A percentile compares a stretch with the other conserved stretches of the same genome.
These are phyloP conservation scores for Pulicaria dysenterica DNA, from an alignment of 129 eudicot species.

Conservation along the genomic window DNA sequence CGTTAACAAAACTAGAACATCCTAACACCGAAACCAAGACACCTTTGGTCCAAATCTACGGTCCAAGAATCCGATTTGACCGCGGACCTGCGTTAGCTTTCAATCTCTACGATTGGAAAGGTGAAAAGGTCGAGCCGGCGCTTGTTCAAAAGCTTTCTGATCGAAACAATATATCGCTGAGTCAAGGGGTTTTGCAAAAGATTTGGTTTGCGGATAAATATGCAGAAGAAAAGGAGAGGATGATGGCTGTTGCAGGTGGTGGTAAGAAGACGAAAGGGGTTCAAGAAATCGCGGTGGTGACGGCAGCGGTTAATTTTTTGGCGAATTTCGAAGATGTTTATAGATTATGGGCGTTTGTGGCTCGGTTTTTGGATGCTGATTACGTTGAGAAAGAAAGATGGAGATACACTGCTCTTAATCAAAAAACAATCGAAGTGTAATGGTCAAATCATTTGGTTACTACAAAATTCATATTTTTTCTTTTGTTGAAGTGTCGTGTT, in stretches of 20 bases:
- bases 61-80: slow-evolving; percentile 70
- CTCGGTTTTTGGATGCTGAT: slow-evolving; percentile 89
- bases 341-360: slow-evolving; percentile 73
- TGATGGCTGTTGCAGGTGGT: slow-evolving; percentile 32
- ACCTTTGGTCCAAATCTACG: slow-evolving; percentile 70
- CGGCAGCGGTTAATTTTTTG: slow-evolving; percentile 65
- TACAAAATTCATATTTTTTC: no score
- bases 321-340: slow-evolving; percentile 73
- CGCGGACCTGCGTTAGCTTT: slow-evolving; percentile 86
- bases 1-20: slow-evolving; percentile 67
- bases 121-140: slow-evolving; percentile 75
- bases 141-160: slow-evolving; percentile 86
- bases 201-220: slow-evolving; percentile 77
- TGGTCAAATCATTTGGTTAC: neutral
- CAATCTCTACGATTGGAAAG: slow-evolving; percentile 82
- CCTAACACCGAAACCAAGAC: slow-evolving; percentile 58
- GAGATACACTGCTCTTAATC: slow-evolving; percentile 79
- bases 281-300: slow-evolving; percentile 56
- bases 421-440: slow-evolving; percentile 66
- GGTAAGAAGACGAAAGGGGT: slow-evolving; percentile 38
- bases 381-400: slow-evolving; percentile 88
- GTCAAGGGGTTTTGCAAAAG: slow-evolving; percentile 59
- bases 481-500: neutral
- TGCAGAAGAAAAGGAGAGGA: slow-evolving; percentile 45
- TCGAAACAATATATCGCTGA: slow-evolving; percentile 64